These are phyloP conservation scores for Suillus subaureus DNA, from an alignment of 768 basidiomycete genomes.

Conservation along the genomic window DNA sequence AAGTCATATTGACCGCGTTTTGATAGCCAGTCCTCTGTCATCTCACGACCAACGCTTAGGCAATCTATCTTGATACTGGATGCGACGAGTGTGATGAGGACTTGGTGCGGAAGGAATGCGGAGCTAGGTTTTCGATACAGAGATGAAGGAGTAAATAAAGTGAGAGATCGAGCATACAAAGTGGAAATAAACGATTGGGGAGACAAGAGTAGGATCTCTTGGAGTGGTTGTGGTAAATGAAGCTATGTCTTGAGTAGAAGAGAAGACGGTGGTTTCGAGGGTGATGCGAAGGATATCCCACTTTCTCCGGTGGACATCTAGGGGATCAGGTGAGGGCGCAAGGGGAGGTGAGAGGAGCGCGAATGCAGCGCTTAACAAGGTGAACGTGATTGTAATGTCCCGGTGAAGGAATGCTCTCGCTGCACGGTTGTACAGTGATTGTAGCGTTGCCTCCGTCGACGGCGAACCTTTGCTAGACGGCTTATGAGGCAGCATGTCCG, in stretches of 20 bases:
- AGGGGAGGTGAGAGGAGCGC: slow-evolving; percentile 51
- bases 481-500: slow-evolving; percentile 40
- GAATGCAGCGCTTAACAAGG: slow-evolving; percentile 71
- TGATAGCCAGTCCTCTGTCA: slow-evolving; percentile 82
- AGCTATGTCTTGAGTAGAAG: slow-evolving; percentile 47
- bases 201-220: slow-evolving; percentile 55
- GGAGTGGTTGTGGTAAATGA: slow-evolving; percentile 52
- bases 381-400: slow-evolving; percentile 63
- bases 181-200: slow-evolving; percentile 58
- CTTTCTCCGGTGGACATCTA: slow-evolving; percentile 63
- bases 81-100: slow-evolving; percentile 70
- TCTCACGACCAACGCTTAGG: slow-evolving; percentile 60
- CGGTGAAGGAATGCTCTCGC: slow-evolving; percentile 78
- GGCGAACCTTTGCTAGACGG: slow-evolving; percentile 23
- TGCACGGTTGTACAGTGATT: slow-evolving; percentile 76
- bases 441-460: slow-evolving; percentile 52
- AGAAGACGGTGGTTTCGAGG: slow-evolving; percentile 73
- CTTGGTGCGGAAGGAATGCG: slow-evolving; percentile 66
- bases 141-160: slow-evolving; percentile 62
- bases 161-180: slow-evolving; percentile 64
- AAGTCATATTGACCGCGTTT: slow-evolving; percentile 45
- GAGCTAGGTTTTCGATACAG: slow-evolving; percentile 42
- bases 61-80: slow-evolving; percentile 70
- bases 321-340: slow-evolving; percentile 35
- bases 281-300: slow-evolving; percentile 90